Percentiles rank a stretch among this genome's conserved stretches.
Conservation (phyloP, 768 basidiomycete species). For the Cubamyces sp. region DNA sequence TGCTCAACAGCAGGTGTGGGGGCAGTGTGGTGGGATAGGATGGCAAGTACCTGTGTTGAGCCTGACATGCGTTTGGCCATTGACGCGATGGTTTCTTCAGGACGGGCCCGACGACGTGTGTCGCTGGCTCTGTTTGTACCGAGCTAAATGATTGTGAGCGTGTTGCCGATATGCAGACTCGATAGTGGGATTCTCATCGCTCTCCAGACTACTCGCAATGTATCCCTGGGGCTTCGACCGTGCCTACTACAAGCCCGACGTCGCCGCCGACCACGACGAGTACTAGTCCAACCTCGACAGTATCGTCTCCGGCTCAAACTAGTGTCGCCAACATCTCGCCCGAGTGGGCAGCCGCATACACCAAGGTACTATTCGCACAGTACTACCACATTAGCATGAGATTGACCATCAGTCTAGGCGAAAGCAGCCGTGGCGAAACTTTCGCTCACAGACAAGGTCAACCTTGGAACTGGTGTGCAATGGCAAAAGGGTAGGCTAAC, state of each 20-base stretch:
- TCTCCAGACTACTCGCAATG: conserved; percentile 54
- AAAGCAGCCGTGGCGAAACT: conserved; percentile 50
- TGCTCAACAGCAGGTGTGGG: conserved; percentile 47
- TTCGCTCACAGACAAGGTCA: conserved; percentile 37
- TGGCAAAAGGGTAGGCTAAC: conserved; percentile 26
- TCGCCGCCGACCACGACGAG: conserved; percentile 29
- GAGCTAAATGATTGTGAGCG: conserved; percentile 48
- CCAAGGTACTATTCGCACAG: conserved; percentile 42
- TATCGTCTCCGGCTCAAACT: conserved; percentile 26
- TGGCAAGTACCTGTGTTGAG: conserved; percentile 40
- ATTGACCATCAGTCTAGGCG: conserved; percentile 39
- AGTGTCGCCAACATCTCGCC: conserved; percentile 41
- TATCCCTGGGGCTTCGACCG: conserved; percentile 42
- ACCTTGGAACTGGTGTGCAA: conserved; percentile 36
- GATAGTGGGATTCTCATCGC: not conserved
- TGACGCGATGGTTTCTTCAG: conserved; percentile 31
- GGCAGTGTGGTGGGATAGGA: conserved; percentile 55
- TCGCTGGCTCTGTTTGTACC: conserved; percentile 48
- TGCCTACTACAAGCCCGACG: conserved; percentile 30
- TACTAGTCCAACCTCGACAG: conserved; percentile 28
- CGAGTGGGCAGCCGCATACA: conserved; percentile 57
- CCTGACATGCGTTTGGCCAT: not conserved
- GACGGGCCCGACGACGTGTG: conserved; percentile 55
- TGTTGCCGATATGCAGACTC: not conserved
- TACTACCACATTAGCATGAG: not conserved